Conservation (phyloP, 768 basidiomycete genomes). For the Macrocybe gigantea region DNA sequence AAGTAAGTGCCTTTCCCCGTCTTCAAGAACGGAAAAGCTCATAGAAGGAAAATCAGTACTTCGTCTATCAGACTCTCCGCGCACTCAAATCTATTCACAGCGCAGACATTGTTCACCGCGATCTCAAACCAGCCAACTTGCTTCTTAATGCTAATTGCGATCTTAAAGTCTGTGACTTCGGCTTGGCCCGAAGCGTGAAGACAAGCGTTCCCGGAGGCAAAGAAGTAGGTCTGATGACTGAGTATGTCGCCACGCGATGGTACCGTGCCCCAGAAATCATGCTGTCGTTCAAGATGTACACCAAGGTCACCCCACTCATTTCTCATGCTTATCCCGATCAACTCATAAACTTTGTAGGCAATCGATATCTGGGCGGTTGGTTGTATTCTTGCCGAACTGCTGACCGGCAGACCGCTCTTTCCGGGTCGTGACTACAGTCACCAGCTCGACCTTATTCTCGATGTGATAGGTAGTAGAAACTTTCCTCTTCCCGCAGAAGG, state of each 20-base stretch:
- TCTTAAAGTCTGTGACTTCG: conserved; percentile 94
- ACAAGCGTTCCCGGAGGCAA: conserved; percentile 81
- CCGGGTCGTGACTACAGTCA: conserved; percentile 96
- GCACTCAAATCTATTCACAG: conserved; percentile 95
- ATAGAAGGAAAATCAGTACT: conserved; percentile 52
- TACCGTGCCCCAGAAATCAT: conserved; percentile 99
- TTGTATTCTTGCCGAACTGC: conserved; percentile 90
- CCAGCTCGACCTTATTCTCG: conserved; percentile 91
- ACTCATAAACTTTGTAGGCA: conserved; percentile 34
- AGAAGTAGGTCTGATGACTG: conserved; percentile 87
- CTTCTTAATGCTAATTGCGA: conserved; percentile 96
- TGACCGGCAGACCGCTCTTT: conserved; percentile 92
- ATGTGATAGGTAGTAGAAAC: conserved; percentile 57
- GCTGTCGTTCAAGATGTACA: conserved; percentile 99
- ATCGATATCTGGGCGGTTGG: conserved; percentile 88
- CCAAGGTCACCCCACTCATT: conserved; percentile 47
- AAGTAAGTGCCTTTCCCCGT: conserved; percentile 33
- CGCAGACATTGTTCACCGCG: conserved; percentile 93
- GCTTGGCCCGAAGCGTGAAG: conserved; percentile 81
- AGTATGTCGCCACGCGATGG: conserved; percentile 98
- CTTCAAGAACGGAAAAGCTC: background rate
- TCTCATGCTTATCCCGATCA: conserved; percentile 3
- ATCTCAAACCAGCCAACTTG: conserved; percentile 95
- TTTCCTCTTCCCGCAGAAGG: background rate
- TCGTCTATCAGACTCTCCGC: conserved; percentile 90